Base-by-base conservation (phyloP, 2,329 filamentous ascomycete genomes). In the Orbilia brochopaga region DNA sequence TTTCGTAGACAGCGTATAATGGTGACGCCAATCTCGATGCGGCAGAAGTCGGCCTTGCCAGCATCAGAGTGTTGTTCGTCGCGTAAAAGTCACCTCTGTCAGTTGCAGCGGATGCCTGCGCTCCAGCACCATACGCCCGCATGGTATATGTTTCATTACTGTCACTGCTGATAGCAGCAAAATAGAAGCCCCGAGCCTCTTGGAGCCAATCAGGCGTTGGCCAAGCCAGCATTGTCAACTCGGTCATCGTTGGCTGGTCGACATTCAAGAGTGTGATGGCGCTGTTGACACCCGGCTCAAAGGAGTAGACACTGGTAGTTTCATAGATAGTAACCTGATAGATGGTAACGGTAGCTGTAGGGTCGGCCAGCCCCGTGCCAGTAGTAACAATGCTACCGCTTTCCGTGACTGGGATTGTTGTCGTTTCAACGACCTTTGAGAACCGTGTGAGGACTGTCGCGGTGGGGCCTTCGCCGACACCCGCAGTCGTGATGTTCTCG, bases 1-100 rank as follows among this genome's bases (percentile, higher is more conserved):
- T 53, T 30, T 30, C 23, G 11, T 53, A 53, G 50, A 53, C 24
- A 15, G 23, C 50, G n/a, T 53, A 53, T 23, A 53, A 30, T 15
- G 23, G 50, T 11, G 50, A 13, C 17, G 50, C 10, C 11, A 53
- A 23, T 30, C 50, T 30, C n/a, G 4, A 5, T 2, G 21, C 50
- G 2, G 15, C 50, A n/a, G 50, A 13, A 2, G 50, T 32, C 6
- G 50, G 50, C 32, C 50, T 27, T 1, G 50, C 50, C 1, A 53
- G 50, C 30, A 53, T 32, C 23, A 53, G 21, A 2, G 11, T 24
- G 32, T n/a, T n/a, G 24, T 32, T 21, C 7, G 50, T 24, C 2
- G 11, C 5, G 24, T 53, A 53, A 32, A 53, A 53, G 50, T 53
- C 50, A 17, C 23, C 50, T 30, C 11, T 11, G 17, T 24, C 10